These are phyloP conservation scores for Pyricularia sp. DNA, from an alignment of 2,329 filamentous ascomycete species.

Conservation along the genomic window DNA sequence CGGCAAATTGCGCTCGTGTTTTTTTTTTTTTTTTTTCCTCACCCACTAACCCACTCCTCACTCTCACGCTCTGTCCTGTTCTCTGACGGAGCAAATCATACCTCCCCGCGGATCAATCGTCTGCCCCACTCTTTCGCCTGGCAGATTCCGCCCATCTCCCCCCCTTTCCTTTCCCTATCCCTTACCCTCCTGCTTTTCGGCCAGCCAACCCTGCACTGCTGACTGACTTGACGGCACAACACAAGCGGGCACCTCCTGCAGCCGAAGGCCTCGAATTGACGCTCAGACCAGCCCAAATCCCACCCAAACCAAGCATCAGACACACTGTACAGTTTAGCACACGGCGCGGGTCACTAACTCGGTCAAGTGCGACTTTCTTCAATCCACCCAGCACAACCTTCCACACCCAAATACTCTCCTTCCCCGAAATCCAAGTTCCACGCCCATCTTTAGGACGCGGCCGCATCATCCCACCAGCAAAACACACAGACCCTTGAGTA, in stretches of 20 bases:
- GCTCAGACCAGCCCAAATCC: background rate
- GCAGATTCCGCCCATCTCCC: background rate
- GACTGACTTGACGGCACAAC: background rate
- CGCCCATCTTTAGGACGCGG: background rate
- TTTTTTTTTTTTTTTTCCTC: background rate
- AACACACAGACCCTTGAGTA: constrained; percentile 1
- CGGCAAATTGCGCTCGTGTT: background rate
- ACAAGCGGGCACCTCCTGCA: background rate
- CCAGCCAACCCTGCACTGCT: background rate
- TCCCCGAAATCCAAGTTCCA: background rate
- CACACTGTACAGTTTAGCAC: background rate
- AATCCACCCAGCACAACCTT: background rate
- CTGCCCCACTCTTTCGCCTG: background rate
- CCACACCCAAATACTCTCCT: constrained; percentile 1
- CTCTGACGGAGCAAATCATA: background rate
- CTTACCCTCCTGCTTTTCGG: background rate
- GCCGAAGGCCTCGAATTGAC: background rate
- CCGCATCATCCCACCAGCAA: background rate
- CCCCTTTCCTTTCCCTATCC: background rate
- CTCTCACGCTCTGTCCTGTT: background rate
- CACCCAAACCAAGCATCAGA: background rate
- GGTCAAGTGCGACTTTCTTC: background rate
- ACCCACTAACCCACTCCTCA: no score
- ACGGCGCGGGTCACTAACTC: background rate
- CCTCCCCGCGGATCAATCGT: background rate